Conservation (phyloP, 2,329 filamentous ascomycete species). For the Clathrospora elynae region DNA sequence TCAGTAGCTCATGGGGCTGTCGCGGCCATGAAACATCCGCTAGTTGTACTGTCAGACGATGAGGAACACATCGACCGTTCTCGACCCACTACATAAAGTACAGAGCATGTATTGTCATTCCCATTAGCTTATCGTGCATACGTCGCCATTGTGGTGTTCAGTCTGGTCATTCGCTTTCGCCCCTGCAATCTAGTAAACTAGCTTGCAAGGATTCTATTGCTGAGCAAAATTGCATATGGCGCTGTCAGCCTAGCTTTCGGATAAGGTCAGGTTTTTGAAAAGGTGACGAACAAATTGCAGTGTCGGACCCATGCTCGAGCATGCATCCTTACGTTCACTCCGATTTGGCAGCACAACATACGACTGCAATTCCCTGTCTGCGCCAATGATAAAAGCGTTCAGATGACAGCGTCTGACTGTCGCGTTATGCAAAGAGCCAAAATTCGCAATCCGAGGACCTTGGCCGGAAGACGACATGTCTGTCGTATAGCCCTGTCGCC, state of each 20-base stretch:
- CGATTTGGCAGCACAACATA: constrained; percentile 6
- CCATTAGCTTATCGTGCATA: too few relatives aligned
- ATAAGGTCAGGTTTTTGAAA: constrained; percentile 10
- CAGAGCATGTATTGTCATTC: neutral
- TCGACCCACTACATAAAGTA: neutral
- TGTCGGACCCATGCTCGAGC: constrained; percentile 1
- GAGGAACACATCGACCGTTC: neutral
- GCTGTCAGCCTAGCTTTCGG: constrained; percentile 9
- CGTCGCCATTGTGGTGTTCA: too few relatives aligned
- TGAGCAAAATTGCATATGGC: constrained; percentile 3
- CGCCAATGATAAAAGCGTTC: constrained; percentile 6
- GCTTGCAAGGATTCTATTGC: neutral
- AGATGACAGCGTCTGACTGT: constrained; percentile 10
- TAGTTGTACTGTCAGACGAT: too few relatives aligned
- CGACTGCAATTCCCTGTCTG: too few relatives aligned
- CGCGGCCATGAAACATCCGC: too few relatives aligned
- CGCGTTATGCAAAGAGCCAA: constrained; percentile 8
- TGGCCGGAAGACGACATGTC: constrained; percentile 6
- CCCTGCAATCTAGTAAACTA: neutral
- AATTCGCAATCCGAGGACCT: constrained; percentile 3
- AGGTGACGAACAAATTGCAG: constrained; percentile 19
- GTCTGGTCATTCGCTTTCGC: too few relatives aligned
- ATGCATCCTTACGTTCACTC: constrained; percentile 8
- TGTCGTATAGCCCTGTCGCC: constrained; percentile 8
- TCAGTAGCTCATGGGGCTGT: too few relatives aligned